Evolutionary conservation across 176 grass and related monocot genomes (phyloP), one percentile per base, ranked within the genome.

Genomic region (Eragrostis nindensis): DNA sequence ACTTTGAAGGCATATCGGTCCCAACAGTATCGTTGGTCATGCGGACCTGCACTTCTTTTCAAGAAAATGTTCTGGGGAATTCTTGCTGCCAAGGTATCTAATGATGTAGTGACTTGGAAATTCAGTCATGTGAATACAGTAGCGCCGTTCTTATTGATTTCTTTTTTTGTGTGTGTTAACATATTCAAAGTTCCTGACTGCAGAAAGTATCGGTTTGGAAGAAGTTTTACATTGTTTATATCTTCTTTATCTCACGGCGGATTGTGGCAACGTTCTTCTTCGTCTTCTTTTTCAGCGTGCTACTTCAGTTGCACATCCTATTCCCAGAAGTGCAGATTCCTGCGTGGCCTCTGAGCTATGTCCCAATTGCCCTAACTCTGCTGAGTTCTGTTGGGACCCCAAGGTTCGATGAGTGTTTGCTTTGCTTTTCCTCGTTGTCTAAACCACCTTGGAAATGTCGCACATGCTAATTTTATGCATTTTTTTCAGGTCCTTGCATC

Each of bases 21-120:
- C 81, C 94, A 97, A 32, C 94, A 97, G 74, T 91, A 94, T 40
- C 91, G 91, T 16, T 97, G 91, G 91, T 97, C 94, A 30, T 97
- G 94, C 11, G 94, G 94, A n/a, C 94, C 94, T 36, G 90, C 88
- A 4, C 70, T 91, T 19, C 71, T 97, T 7, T 85, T 97, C 71
- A 93, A 80, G 64, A 97, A 97, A 53, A 93, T 97, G 91, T 68
- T 93, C 24, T 71, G 69, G 82, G 84, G 89, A 32, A 85, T 91
- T 26, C 19, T 91, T 7, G 41, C 69, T 0, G 83, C 86, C 36
- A 85, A 93, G 93, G 93, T 96, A 61, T 27, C 57, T 72, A 36
- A 12, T 65, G 18, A 27, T 8, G 43, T 17, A 46, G 8, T 36
- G 32, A 36, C 44, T 39, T 38, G 6, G 18, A n/a, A 46, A 17